Evolutionary conservation across 2,329 filamentous ascomycete species (phyloP).

Genomic region (Ambrosiella beaveri): DNA sequence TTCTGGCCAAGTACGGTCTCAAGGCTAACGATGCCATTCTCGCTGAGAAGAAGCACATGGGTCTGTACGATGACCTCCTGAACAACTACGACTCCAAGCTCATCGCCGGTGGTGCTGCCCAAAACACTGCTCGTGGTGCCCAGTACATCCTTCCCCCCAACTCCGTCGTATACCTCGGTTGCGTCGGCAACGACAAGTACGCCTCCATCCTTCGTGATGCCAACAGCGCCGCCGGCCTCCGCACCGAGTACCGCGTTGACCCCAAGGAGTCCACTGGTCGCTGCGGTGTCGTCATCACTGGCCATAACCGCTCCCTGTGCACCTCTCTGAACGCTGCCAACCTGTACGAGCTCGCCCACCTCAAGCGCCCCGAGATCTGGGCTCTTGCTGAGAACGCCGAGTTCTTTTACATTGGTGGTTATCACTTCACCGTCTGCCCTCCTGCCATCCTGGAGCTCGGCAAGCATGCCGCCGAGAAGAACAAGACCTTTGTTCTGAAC

Average conservation of each 20-base stretch:
- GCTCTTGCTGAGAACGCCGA: slow-evolving; percentile 73
- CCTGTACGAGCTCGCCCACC: slow-evolving; percentile 86
- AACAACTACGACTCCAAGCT: slow-evolving; percentile 85
- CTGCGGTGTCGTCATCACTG: slow-evolving; percentile 92
- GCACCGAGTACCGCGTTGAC: slow-evolving; percentile 90
- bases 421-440: slow-evolving; percentile 92
- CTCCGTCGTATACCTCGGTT: slow-evolving; percentile 84
- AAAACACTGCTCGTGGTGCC: slow-evolving; percentile 92
- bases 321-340: slow-evolving; percentile 94
- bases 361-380: slow-evolving; percentile 87
- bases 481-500: slow-evolving; percentile 86
- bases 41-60: slow-evolving; percentile 76
- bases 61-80: slow-evolving; percentile 83
- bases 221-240: slow-evolving; percentile 71
- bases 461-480: slow-evolving; percentile 70
- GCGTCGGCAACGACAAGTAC: slow-evolving; percentile 91
- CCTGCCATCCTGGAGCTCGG: slow-evolving; percentile 78
- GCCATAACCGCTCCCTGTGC: slow-evolving; percentile 84
- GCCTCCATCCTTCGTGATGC: slow-evolving; percentile 74
- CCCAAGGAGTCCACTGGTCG: slow-evolving; percentile 70
- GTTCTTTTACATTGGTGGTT: slow-evolving; percentile 86
- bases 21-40: slow-evolving; percentile 97
- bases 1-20: slow-evolving; percentile 82
- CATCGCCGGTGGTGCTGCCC: slow-evolving; percentile 87
- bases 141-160: slow-evolving; percentile 87